A percentile compares a stretch with the other conserved stretches of the same genome.
Conservation (phyloP, 345 rosid species). For the Heritiera fomes region DNA sequence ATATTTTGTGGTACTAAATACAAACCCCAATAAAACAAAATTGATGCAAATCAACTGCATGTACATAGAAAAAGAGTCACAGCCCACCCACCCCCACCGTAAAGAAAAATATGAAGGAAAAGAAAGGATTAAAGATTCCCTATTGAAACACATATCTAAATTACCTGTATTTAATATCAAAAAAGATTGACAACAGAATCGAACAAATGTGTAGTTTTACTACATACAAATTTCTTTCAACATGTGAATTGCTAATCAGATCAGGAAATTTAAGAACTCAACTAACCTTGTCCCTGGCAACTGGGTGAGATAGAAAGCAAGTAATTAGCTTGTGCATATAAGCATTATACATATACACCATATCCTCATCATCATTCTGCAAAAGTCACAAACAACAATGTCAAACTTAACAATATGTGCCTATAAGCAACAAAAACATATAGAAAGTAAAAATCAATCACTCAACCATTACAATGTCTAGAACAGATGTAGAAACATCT, state of each 20-base stretch:
- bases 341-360: slow-evolving; percentile 85
- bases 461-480: not conserved
- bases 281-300: slow-evolving; percentile 90
- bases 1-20: not conserved
- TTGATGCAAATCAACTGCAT: not conserved
- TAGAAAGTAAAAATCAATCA: not conserved
- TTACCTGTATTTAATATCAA: not conserved
- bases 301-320: slow-evolving; percentile 85
- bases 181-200: slow-evolving; percentile 7
- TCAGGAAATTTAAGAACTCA: slow-evolving; percentile 15
- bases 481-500: not conserved
- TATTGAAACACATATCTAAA: not conserved
- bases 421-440: slow-evolving; percentile 20
- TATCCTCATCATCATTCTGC: slow-evolving; percentile 93
- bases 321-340: slow-evolving; percentile 88
- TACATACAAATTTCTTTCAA: not conserved
- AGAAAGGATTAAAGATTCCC: not conserved
- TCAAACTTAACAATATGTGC: slow-evolving; percentile 7
- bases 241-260: not conserved
- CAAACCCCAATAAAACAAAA: not conserved
- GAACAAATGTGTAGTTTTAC: not conserved
- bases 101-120: not conserved
- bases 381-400: slow-evolving; percentile 33
- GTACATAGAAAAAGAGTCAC: not conserved
- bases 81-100: not conserved